Evolutionary conservation across 108 stramenopile species (phyloP), one percentile per base, ranked within the genome.

Genomic region (Nannochloropsis oceanica): DNA sequence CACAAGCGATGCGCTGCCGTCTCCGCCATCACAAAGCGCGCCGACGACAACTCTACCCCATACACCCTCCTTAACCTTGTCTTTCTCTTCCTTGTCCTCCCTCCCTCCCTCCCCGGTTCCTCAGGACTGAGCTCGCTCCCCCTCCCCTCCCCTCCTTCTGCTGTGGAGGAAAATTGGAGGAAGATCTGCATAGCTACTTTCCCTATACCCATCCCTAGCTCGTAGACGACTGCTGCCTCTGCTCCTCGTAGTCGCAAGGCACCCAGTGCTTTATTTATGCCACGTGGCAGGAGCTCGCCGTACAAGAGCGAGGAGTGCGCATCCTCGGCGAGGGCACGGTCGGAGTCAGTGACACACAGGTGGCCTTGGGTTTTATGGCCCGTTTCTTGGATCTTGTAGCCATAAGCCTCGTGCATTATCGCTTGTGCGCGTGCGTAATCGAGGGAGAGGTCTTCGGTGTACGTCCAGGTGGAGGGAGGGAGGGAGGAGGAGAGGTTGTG

Each of bases 121-220:
- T 34, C 34, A 34, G 34, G 34, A 5, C 34, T 34, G 5, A 5
- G 34, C 9, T 73, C 59, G n/a, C 2, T n/a, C 59, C 59, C 18
- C 59, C 22, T 3, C 0, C 59, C 59, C 59, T 73, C 59, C n/a
- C 22, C n/a, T n/a, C n/a, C 59, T 73, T n/a, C n/a, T n/a, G 18
- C 59, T n/a, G 59, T 73, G 22, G n/a, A 18, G 59, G 59, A n/a
- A 44, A 86, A 90, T 46, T 86, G 90, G 25, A 91, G 27, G 73
- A 90, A 91, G 11, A 86, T 88, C 88, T 89, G 91, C 86, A 91
- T 80, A 22, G 46, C 80, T 27, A 91, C 83, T 80, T 91, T 91
- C 0, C 91, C 91, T 13, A 88, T 90, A 50, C 91, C 91, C 88
- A 89, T 89, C n/a, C 91, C 91, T 43, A 91, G 85, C 42, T 91